Evolutionary conservation across 495 filamentous ascomycete species (phyloP).

Genomic region (Penicillium taxi): DNA sequence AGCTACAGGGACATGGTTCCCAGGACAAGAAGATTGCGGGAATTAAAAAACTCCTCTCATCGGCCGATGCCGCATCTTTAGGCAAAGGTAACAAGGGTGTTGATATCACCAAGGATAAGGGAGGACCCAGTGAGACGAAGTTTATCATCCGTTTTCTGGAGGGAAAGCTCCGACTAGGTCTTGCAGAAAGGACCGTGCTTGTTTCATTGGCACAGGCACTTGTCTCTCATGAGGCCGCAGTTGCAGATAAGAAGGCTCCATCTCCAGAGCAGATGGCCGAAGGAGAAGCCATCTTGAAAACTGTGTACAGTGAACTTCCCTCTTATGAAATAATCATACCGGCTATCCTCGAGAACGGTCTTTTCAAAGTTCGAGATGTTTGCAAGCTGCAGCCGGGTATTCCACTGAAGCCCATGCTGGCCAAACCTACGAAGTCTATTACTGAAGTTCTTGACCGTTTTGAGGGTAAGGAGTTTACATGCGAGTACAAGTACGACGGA

Average conservation of each 20-base stretch:
- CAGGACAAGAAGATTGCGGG: constrained; percentile 85
- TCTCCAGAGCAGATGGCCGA: constrained; percentile 67
- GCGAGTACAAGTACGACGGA: constrained; percentile 98
- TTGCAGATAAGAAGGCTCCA: constrained; percentile 58
- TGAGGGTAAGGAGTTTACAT: constrained; percentile 90
- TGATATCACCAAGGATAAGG: constrained; percentile 88
- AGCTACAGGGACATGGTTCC: constrained; percentile 73
- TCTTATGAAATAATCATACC: constrained; percentile 95
- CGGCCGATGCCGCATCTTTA: constrained; percentile 63
- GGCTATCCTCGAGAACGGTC: constrained; percentile 75
- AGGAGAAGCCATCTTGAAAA: constrained; percentile 78
- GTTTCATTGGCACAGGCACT: constrained; percentile 83
- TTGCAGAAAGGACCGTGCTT: constrained; percentile 88
- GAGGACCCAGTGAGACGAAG: constrained; percentile 90
- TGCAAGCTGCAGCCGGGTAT: constrained; percentile 94
- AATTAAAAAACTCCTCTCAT: constrained; percentile 89
- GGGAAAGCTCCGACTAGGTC: constrained; percentile 81
- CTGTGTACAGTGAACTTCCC: constrained; percentile 88
- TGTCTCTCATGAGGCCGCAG: constrained; percentile 66
- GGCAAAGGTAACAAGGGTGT: constrained; percentile 61
- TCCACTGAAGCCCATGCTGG: constrained; percentile 96
- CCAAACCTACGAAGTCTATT: constrained; percentile 98
- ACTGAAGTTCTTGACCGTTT: constrained; percentile 96
- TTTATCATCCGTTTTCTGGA: constrained; percentile 88
- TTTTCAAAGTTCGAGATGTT: constrained; percentile 67